A percentile compares a stretch with the other conserved stretches of the same genome.
phyloP scores from a whole-genome alignment of 768 basidiomycete genomes.

The Termitomyces sp. region DNA sequence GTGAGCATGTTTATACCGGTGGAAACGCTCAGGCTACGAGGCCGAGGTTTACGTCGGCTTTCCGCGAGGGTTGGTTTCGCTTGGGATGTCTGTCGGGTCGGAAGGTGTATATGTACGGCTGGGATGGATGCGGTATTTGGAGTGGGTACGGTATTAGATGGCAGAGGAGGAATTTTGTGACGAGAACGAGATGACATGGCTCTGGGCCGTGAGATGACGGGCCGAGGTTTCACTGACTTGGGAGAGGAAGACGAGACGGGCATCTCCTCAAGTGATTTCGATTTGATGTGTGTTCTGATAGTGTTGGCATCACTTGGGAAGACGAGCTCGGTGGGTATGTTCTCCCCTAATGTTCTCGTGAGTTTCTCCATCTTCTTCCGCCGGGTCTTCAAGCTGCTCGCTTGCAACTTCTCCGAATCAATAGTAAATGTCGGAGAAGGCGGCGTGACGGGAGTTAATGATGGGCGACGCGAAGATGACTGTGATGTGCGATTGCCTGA shows the following conservation, averaged over 20 bases:
- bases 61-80: conserved; percentile 10
- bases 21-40: conserved; percentile 18
- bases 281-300: background rate
- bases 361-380: conserved; percentile 46
- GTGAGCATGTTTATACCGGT: conserved; percentile 12
- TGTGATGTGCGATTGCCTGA: conserved; percentile 15
- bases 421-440: conserved; percentile 22
- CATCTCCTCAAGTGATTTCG: background rate
- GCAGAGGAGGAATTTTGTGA: background rate
- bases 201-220: conserved; percentile 13
- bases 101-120: background rate
- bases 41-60: conserved; percentile 13
- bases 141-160: background rate
- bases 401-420: conserved; percentile 15
- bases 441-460: conserved; percentile 17
- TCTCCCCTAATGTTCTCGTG: conserved; percentile 48
- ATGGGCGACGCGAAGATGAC: conserved; percentile 14
- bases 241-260: background rate
- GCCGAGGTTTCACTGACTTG: background rate
- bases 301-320: conserved; percentile 18
- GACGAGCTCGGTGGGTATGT: conserved; percentile 47
- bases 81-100: background rate
- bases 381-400: conserved; percentile 34
- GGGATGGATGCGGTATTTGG: background rate
- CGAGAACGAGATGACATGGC: background rate